These are phyloP conservation scores for Paraphaeosphaeria sporulosa DNA, from an alignment of 2,329 filamentous ascomycete species.

Conservation along the genomic window DNA sequence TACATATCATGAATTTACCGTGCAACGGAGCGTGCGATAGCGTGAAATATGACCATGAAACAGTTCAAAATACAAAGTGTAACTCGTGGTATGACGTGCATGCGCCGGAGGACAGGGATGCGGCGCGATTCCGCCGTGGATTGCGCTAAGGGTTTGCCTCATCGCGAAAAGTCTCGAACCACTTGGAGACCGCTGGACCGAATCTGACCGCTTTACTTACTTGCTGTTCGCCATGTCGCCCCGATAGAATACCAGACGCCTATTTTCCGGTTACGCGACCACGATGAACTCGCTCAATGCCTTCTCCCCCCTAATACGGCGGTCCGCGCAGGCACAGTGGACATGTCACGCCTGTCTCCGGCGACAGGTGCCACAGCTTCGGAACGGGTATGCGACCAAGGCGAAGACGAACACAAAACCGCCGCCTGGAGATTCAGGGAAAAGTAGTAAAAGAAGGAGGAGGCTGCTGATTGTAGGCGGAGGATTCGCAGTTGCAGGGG, in stretches of 20 bases:
- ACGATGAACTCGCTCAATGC: constrained; percentile 41
- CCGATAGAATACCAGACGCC: constrained; percentile 3
- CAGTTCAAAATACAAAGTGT: no score
- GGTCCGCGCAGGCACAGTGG: constrained; percentile 34
- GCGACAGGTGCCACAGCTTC: constrained; percentile 21
- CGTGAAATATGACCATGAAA: no score
- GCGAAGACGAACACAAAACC: constrained; percentile 16
- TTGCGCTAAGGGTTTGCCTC: constrained; percentile 5
- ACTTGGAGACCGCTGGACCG: not conserved
- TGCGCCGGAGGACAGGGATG: constrained; percentile 8
- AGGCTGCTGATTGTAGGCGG: constrained; percentile 37
- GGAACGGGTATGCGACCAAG: constrained; percentile 19
- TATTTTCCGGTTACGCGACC: constrained; percentile 25
- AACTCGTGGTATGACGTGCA: constrained; percentile 1
- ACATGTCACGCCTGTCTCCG: constrained; percentile 46
- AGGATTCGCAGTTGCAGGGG: constrained; percentile 47
- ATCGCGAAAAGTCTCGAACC: constrained; percentile 9
- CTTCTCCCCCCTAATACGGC: constrained; percentile 36
- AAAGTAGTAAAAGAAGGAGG: constrained; percentile 35
- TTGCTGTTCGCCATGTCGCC: constrained; percentile 2
- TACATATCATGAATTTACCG: not conserved
- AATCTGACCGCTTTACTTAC: not conserved
- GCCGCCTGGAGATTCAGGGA: not conserved
- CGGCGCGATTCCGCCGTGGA: not conserved
- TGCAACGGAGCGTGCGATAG: not conserved